Percentiles rank a stretch among this genome's conserved stretches.
phyloP scores from a whole-genome alignment of 1,284 basidiomycete species.

The Pascua guehoae region DNA sequence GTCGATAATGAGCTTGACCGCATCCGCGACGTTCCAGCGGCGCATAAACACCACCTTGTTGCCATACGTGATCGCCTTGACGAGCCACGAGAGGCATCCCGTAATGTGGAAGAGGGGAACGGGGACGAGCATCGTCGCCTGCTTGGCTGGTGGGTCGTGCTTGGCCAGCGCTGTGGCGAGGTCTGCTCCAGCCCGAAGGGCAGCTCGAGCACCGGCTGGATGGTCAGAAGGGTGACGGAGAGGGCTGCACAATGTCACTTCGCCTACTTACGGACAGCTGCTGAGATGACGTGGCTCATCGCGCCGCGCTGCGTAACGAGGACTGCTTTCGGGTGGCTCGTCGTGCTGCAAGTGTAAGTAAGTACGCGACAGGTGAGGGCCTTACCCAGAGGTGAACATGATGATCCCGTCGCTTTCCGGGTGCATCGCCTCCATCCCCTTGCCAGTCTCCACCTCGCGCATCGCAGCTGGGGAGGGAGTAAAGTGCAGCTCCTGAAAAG shows the following conservation, averaged over 20 bases:
- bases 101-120: conserved; percentile 46
- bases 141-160: conserved; percentile 5
- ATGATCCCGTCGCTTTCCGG: conserved; percentile 41
- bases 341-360: conserved; percentile 23
- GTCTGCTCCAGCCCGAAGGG: conserved; percentile 4
- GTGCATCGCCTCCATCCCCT: conserved; percentile 18
- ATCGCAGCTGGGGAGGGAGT: not conserved
- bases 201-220: too few species aligned
- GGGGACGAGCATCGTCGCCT: conserved; percentile 25
- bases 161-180: too few species aligned
- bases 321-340: conserved; percentile 40
- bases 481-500: not conserved
- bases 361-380: not conserved
- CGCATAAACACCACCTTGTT: conserved; percentile 37
- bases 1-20: conserved; percentile 26
- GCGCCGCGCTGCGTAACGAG: conserved; percentile 41
- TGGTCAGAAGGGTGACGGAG: too few species aligned
- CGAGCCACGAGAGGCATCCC: conserved; percentile 37
- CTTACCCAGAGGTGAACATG: conserved; percentile 31
- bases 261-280: conserved; percentile 21
- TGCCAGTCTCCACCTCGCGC: conserved; percentile 1
- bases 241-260: too few species aligned
- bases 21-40: conserved; percentile 37
- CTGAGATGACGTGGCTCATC: conserved; percentile 33
- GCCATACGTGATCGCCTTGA: conserved; percentile 36